These are phyloP conservation scores for Trichoderma erinaceum DNA, from an alignment of 495 filamentous ascomycete species.

Conservation along the genomic window DNA sequence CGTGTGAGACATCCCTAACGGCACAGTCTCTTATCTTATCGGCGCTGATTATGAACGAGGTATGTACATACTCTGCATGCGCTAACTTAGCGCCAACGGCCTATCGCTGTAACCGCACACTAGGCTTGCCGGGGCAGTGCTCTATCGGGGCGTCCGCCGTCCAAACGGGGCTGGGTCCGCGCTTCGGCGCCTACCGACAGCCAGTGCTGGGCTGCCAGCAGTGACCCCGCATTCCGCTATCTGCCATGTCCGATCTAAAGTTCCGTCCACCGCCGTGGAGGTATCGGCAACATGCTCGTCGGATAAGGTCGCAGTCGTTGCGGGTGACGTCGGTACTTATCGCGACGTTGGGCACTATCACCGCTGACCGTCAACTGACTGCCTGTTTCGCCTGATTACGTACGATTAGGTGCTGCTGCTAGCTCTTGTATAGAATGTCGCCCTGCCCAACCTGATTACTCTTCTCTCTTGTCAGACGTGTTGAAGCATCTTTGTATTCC, in stretches of 20 bases:
- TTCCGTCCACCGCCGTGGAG: not conserved
- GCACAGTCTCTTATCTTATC: conserved; percentile 9
- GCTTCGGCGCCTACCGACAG: conserved; percentile 8
- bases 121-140: not conserved
- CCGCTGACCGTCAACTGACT: too few relatives aligned
- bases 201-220: not conserved
- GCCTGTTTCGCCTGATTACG: not conserved
- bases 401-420: not conserved
- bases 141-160: not conserved
- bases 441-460: not conserved
- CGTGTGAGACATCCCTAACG: not conserved
- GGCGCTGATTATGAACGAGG: not conserved
- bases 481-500: not conserved
- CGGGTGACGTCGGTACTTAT: too few relatives aligned
- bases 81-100: not conserved
- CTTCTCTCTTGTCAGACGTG: not conserved
- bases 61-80: not conserved
- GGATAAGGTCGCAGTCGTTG: too few relatives aligned
- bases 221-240: conserved; percentile 7
- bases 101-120: not conserved
- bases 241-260: not conserved
- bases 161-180: not conserved
- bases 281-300: not conserved
- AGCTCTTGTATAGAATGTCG: not conserved
- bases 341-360: too few relatives aligned